These are phyloP conservation scores for Lanzia echinophila DNA, from an alignment of 2,329 filamentous ascomycete species.

Conservation along the genomic window DNA sequence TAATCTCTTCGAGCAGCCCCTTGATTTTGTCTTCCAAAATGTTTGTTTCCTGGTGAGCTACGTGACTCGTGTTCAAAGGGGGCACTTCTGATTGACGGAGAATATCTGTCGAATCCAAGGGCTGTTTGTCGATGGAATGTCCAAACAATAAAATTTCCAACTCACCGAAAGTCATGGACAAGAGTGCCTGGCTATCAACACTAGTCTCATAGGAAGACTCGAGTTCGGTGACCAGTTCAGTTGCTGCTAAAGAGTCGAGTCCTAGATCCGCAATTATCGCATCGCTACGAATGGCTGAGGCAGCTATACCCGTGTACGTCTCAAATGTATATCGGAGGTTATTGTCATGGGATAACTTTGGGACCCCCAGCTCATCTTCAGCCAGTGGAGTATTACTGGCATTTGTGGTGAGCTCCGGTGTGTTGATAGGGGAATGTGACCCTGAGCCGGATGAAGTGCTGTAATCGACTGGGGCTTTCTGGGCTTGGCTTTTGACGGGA, in stretches of 20 bases:
- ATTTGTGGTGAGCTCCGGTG: background rate
- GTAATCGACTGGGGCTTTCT: background rate
- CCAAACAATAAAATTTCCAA: too few species aligned
- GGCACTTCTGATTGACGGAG: too few species aligned
- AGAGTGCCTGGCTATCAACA: too few species aligned
- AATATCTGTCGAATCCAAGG: too few species aligned
- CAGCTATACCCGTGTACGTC: slow-evolving; percentile 3
- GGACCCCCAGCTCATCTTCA: background rate
- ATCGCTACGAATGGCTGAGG: slow-evolving; percentile 15
- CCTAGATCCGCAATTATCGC: slow-evolving; percentile 30
- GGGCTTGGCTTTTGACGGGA: background rate
- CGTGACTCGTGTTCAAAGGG: too few species aligned
- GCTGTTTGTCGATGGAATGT: too few species aligned
- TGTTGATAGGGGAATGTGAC: background rate
- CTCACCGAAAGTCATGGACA: too few species aligned
- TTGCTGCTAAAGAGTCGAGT: slow-evolving; percentile 33
- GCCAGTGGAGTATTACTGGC: background rate
- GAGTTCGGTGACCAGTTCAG: slow-evolving; percentile 31
- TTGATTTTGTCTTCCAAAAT: too few species aligned
- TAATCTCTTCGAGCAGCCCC: too few species aligned
- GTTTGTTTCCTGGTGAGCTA: too few species aligned
- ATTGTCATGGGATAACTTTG: background rate
- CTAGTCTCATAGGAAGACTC: slow-evolving; percentile 22
- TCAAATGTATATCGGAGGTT: background rate
- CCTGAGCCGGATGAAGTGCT: background rate